phyloP scores from a whole-genome alignment of 306 rosid species.

The Hippophae rhamnoides region DNA sequence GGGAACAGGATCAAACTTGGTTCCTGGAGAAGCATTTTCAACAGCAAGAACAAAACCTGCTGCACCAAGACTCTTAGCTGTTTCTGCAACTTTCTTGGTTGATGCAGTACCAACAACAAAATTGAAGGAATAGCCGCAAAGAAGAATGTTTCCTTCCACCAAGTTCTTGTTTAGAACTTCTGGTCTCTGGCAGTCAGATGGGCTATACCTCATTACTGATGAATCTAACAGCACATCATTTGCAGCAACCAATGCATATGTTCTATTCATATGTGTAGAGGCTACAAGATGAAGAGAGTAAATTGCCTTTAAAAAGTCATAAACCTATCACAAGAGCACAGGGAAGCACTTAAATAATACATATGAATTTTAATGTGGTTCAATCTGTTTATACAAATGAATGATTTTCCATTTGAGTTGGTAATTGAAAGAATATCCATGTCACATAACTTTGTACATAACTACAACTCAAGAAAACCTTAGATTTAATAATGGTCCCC shows the following conservation, averaged over 20 bases:
- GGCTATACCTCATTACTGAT: conserved; percentile 69
- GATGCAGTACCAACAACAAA: conserved; percentile 86
- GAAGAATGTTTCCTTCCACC: conserved; percentile 89
- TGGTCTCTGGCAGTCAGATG: conserved; percentile 91
- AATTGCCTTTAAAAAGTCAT: conserved; percentile 10
- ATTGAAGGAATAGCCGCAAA: conserved; percentile 97
- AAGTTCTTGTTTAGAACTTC: conserved; percentile 81
- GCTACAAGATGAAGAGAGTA: conserved; percentile 44
- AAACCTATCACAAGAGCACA: neutral
- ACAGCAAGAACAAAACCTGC: conserved; percentile 95
- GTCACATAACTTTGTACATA: no score
- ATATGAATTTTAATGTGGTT: no score
- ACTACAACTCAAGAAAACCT: no score
- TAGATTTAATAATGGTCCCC: no score
- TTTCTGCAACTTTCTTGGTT: conserved; percentile 72
- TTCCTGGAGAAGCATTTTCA: conserved; percentile 83
- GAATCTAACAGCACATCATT: conserved; percentile 88
- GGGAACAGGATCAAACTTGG: conserved; percentile 96
- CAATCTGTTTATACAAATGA: no score
- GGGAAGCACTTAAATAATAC: no score
- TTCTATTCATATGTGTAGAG: conserved; percentile 58
- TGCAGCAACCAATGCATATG: conserved; percentile 86
- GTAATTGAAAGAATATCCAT: no score
- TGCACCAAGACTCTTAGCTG: conserved; percentile 92
- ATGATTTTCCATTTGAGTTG: no score